These are phyloP conservation scores for Mycothermus thermophilus DNA, from an alignment of 495 filamentous ascomycete species.

Conservation along the genomic window DNA sequence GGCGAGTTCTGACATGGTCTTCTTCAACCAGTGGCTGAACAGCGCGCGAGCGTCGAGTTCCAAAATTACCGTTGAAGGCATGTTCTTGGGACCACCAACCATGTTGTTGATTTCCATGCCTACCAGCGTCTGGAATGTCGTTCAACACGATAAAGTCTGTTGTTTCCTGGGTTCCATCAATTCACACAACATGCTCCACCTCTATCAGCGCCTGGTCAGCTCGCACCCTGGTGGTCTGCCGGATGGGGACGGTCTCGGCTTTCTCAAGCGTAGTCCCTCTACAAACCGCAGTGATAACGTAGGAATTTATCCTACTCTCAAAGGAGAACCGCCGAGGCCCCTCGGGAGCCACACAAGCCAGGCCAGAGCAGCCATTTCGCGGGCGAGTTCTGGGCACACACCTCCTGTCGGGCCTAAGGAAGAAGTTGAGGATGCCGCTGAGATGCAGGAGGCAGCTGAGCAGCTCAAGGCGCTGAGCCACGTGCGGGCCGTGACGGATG, in stretches of 20 bases:
- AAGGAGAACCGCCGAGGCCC: constrained; percentile 20
- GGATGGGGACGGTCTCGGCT: constrained; percentile 35
- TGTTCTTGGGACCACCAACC: constrained; percentile 44
- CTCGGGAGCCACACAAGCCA: constrained; percentile 5
- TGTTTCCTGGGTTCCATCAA: constrained; percentile 42
- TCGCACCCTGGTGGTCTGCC: constrained; percentile 23
- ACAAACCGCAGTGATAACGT: constrained; percentile 6
- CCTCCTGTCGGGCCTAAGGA: constrained; percentile 23
- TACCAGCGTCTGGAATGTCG: constrained; percentile 38
- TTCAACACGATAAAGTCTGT: constrained; percentile 43
- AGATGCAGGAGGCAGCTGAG: constrained; percentile 46
- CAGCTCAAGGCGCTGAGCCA: constrained; percentile 46
- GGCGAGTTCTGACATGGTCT: constrained; percentile 42
- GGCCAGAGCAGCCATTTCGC: constrained; percentile 2
- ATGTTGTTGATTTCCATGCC: constrained; percentile 46
- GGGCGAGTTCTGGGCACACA: constrained; percentile 6
- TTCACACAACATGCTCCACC: constrained; percentile 43
- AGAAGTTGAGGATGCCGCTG: constrained; percentile 41
- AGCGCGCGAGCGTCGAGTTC: constrained; percentile 33
- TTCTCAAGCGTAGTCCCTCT: constrained; percentile 17
- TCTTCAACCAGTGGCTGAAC: constrained; percentile 43
- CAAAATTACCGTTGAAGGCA: constrained; percentile 42
- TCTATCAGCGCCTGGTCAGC: constrained; percentile 39
- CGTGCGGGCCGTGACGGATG: constrained; percentile 35
- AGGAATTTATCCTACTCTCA: constrained; percentile 11